Percentiles rank a stretch among this genome's conserved stretches.
These are phyloP conservation scores for Fusarium sp. DNA, from an alignment of 2,329 filamentous ascomycete genomes.

Conservation along the genomic window DNA sequence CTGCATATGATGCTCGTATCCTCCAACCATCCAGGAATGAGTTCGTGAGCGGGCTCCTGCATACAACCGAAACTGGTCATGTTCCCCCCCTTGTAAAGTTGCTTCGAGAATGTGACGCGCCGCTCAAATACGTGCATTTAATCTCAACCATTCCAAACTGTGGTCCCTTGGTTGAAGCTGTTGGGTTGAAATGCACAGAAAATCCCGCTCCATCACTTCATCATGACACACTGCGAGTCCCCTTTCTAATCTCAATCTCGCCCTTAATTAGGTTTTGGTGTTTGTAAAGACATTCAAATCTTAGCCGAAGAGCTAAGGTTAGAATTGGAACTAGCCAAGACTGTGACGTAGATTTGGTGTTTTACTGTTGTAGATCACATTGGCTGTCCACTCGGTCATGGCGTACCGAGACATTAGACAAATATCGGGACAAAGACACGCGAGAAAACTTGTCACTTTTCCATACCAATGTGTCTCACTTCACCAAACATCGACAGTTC, in stretches of 20 bases:
- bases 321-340: neutral
- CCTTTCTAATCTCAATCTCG: conserved; percentile 3
- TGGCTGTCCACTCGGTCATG: conserved; percentile 10
- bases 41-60: conserved; percentile 23
- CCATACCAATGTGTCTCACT: conserved; percentile 26
- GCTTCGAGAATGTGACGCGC: conserved; percentile 31
- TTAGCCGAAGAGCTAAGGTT: conserved; percentile 4
- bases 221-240: conserved; percentile 6
- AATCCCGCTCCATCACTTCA: conserved; percentile 2
- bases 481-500: conserved; percentile 19
- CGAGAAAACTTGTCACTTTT: conserved; percentile 10
- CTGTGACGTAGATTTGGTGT: conserved; percentile 31
- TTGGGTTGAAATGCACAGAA: neutral
- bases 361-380: conserved; percentile 19
- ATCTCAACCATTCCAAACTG: conserved; percentile 40
- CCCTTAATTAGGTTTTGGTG: conserved; percentile 1
- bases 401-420: conserved; percentile 25
- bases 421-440: conserved; percentile 31
- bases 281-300: conserved; percentile 39
- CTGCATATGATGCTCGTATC: conserved; percentile 10
- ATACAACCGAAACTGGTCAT: conserved; percentile 32
- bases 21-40: conserved; percentile 8
- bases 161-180: conserved; percentile 11
- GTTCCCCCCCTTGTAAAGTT: conserved; percentile 20
- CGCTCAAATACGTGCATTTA: conserved; percentile 12